A percentile compares a stretch with the other conserved stretches of the same genome.
Conservation (phyloP, 768 basidiomycete genomes). For the Leucocoprinus sp. region DNA sequence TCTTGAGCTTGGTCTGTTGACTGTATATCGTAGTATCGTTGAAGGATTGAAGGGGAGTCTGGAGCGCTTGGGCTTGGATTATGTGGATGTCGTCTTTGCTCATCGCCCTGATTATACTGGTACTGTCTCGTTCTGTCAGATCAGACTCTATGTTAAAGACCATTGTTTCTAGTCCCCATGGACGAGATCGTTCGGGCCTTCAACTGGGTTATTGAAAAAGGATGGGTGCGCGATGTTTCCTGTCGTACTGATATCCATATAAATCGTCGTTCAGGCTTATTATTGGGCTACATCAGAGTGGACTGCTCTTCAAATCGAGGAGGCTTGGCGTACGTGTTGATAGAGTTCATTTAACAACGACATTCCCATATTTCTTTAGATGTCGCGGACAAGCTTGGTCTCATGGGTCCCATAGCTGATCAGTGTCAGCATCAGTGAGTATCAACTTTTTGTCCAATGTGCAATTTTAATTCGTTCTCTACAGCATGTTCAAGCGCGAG, state of each 20-base stretch:
- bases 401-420: slow-evolving; percentile 67
- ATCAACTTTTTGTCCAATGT: not conserved
- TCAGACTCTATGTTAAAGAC: not conserved
- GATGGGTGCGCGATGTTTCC: slow-evolving; percentile 39
- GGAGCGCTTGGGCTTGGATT: slow-evolving; percentile 63
- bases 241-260: slow-evolving; percentile 3
- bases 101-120: slow-evolving; percentile 57
- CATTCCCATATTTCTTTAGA: slow-evolving; percentile 27
- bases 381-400: slow-evolving; percentile 55
- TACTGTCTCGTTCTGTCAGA: slow-evolving; percentile 14
- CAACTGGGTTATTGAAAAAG: slow-evolving; percentile 67
- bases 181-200: slow-evolving; percentile 79
- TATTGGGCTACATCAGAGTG: slow-evolving; percentile 80
- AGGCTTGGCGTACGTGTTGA: slow-evolving; percentile 43
- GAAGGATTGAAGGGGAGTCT: slow-evolving; percentile 66
- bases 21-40: slow-evolving; percentile 44
- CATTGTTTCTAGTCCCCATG: slow-evolving; percentile 38
- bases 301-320: slow-evolving; percentile 61
- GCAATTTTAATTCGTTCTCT: not conserved
- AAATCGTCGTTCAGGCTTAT: slow-evolving; percentile 32
- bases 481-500: slow-evolving; percentile 70
- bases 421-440: slow-evolving; percentile 66
- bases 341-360: not conserved
- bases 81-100: slow-evolving; percentile 67
- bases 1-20: not conserved